Percentiles rank a stretch among this genome's conserved stretches.
These are phyloP conservation scores for Fonsecaea nubica DNA, from an alignment of 2,329 filamentous ascomycete genomes.

Conservation along the genomic window DNA sequence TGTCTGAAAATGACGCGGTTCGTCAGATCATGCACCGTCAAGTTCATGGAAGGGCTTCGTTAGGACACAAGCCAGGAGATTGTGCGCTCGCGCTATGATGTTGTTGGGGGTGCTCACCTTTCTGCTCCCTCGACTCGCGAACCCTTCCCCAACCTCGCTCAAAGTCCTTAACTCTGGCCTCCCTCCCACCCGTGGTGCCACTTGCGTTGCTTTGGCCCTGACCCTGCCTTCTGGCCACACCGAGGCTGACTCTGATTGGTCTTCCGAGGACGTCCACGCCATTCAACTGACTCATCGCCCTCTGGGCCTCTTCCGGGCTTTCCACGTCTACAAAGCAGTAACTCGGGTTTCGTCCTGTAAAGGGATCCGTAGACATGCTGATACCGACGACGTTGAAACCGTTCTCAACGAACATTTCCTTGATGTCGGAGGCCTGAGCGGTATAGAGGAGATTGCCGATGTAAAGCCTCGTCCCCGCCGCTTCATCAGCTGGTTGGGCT, in stretches of 20 bases:
- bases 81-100: too few species aligned
- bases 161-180: slow-evolving; percentile 30
- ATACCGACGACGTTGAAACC: slow-evolving; percentile 59
- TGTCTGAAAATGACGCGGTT: slow-evolving; percentile 9
- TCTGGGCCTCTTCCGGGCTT: slow-evolving; percentile 62
- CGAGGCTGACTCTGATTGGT: slow-evolving; percentile 68
- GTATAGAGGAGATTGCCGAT: slow-evolving; percentile 63
- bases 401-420: slow-evolving; percentile 54
- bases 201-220: slow-evolving; percentile 13
- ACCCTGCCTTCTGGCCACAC: slow-evolving; percentile 53
- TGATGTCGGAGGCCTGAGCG: slow-evolving; percentile 59
- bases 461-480: slow-evolving; percentile 55
- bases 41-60: background rate
- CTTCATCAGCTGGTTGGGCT: slow-evolving; percentile 19
- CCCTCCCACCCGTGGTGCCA: slow-evolving; percentile 17
- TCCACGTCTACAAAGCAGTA: slow-evolving; percentile 77
- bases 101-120: slow-evolving; percentile 23
- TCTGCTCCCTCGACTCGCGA: slow-evolving; percentile 29
- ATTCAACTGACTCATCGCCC: slow-evolving; percentile 64
- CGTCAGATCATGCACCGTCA: background rate
- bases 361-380: slow-evolving; percentile 72
- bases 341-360: slow-evolving; percentile 72
- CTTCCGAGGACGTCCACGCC: slow-evolving; percentile 63
- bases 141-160: slow-evolving; percentile 24
- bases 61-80: background rate